phyloP scores from a whole-genome alignment of 495 filamentous ascomycete genomes.

The Halenospora varia region DNA sequence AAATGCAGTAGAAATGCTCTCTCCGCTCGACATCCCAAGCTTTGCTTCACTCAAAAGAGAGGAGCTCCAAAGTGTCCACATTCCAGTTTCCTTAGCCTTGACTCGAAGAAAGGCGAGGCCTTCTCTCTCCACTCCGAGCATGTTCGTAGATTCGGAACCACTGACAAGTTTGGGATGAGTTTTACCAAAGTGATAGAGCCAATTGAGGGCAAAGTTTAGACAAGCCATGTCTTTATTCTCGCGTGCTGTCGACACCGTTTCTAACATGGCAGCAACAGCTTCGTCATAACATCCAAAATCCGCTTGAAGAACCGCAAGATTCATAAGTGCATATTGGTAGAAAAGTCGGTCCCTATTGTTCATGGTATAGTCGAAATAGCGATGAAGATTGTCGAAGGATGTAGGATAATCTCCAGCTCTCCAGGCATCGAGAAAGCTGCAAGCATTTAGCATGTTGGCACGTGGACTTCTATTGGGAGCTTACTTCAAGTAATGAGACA shows the following conservation, averaged over 20 bases:
- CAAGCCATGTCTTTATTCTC: constrained; percentile 91
- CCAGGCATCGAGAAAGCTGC: constrained; percentile 93
- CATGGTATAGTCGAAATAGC: constrained; percentile 97
- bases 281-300: constrained; percentile 92
- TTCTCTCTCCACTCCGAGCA: constrained; percentile 76
- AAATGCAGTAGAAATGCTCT: constrained; percentile 70
- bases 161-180: constrained; percentile 74
- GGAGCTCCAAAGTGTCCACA: constrained; percentile 83
- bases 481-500: constrained; percentile 74
- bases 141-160: constrained; percentile 63
- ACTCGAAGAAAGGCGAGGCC: constrained; percentile 78
- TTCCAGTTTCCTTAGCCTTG: constrained; percentile 83
- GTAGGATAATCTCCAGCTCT: constrained; percentile 83
- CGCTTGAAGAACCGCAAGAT: constrained; percentile 86
- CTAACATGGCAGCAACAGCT: constrained; percentile 88
- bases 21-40: constrained; percentile 68
- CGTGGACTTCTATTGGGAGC: constrained; percentile 14
- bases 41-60: constrained; percentile 85
- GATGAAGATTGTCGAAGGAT: constrained; percentile 86
- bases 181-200: constrained; percentile 93
- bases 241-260: constrained; percentile 84
- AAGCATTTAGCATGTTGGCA: constrained; percentile 54
- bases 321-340: constrained; percentile 96
- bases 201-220: constrained; percentile 91
- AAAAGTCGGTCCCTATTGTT: constrained; percentile 75